Evolutionary conservation across 805 yeast species (phyloP).

Genomic region (Candida sakaeoensis): DNA sequence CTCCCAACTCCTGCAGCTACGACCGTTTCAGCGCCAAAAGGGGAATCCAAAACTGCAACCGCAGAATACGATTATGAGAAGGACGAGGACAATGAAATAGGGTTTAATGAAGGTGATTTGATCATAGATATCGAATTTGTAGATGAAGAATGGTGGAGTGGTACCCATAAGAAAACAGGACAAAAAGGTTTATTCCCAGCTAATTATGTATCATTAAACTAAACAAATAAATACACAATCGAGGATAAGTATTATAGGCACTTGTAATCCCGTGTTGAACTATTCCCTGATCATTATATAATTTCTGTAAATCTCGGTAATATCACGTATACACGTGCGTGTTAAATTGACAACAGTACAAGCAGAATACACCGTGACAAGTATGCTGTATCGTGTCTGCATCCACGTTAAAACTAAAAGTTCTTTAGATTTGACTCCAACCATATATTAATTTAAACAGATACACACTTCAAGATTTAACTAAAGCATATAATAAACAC

Average conservation of each 20-base stretch:
- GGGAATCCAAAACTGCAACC: conserved; percentile 39
- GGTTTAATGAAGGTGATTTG: conserved; percentile 77
- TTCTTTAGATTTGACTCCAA: too few species aligned
- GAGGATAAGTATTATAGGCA: too few species aligned
- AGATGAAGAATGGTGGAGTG: conserved; percentile 98
- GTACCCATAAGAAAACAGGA: conserved; percentile 63
- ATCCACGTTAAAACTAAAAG: too few species aligned
- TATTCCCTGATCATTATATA: too few species aligned
- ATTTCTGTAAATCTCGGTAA: too few species aligned
- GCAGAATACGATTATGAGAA: conserved; percentile 84
- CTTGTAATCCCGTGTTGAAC: too few species aligned
- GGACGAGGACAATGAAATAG: conserved; percentile 86
- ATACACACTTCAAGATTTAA: conserved; percentile 21
- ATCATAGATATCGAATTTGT: conserved; percentile 82
- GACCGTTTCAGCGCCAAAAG: conserved; percentile 1
- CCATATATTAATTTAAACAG: too few species aligned
- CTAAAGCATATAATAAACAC: conserved; percentile 44
- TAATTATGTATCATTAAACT: conserved; percentile 58
- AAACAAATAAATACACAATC: too few species aligned
- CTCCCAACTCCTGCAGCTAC: conserved; percentile 6
- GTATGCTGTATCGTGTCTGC: too few species aligned
- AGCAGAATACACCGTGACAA: too few species aligned
- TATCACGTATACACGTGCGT: too few species aligned
- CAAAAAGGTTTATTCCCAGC: conserved; percentile 87
- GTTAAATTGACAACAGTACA: too few species aligned